Conservation (phyloP, 2,329 filamentous ascomycete species). For the Pyrenophora tritici-repentis region DNA sequence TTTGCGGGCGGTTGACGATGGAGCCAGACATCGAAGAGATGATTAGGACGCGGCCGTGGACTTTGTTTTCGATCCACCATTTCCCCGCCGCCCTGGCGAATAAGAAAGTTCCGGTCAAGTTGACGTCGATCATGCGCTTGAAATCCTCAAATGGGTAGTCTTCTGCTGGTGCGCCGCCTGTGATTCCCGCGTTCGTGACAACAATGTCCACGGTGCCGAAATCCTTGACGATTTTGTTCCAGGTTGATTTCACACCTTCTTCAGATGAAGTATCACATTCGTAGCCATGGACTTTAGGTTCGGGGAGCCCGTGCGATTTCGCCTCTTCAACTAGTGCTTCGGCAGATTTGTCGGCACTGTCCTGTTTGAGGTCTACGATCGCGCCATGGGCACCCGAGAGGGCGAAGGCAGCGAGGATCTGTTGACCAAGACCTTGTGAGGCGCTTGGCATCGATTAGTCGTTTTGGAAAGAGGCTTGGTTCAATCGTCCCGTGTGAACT, state of each 20-base stretch:
- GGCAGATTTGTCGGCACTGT: slow-evolving; percentile 21
- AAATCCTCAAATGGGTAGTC: slow-evolving; percentile 77
- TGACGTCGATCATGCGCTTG: slow-evolving; percentile 79
- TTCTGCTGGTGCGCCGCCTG: slow-evolving; percentile 65
- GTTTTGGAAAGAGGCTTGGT: neutral
- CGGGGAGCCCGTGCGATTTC: slow-evolving; percentile 9
- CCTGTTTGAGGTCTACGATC: slow-evolving; percentile 38
- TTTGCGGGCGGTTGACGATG: slow-evolving; percentile 63
- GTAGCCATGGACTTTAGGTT: slow-evolving; percentile 44
- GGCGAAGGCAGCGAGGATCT: slow-evolving; percentile 40
- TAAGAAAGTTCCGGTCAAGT: slow-evolving; percentile 78
- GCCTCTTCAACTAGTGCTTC: slow-evolving; percentile 12
- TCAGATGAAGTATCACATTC: slow-evolving; percentile 49
- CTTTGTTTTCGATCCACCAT: slow-evolving; percentile 71
- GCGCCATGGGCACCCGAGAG: slow-evolving; percentile 40
- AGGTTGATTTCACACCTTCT: slow-evolving; percentile 44
- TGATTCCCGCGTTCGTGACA: slow-evolving; percentile 49
- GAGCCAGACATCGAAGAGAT: slow-evolving; percentile 67
- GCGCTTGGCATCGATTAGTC: slow-evolving; percentile 17
- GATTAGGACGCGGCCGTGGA: slow-evolving; percentile 74
- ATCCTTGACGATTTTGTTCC: slow-evolving; percentile 37
- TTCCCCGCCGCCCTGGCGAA: slow-evolving; percentile 64
- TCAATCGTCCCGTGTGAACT: neutral
- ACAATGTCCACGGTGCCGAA: slow-evolving; percentile 48
- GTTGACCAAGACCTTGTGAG: slow-evolving; percentile 37